These are phyloP conservation scores for Phytophthora podocarpi DNA, from an alignment of 352 stramenopile species.

Conservation along the genomic window DNA sequence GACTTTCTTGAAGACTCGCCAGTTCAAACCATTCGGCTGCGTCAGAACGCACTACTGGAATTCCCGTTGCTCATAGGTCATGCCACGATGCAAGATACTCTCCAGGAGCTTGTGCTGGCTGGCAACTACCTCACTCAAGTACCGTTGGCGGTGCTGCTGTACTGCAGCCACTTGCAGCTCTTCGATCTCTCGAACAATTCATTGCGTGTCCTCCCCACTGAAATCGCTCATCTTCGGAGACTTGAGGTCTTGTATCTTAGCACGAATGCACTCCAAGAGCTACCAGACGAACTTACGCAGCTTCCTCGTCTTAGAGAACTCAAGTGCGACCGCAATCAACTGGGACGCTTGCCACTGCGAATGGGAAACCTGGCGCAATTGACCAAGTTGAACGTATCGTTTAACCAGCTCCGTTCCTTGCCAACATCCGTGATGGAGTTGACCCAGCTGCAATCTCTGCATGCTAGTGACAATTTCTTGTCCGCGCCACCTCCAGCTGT, in stretches of 20 bases:
- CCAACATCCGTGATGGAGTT: slow-evolving; percentile 59
- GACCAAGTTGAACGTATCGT: slow-evolving; percentile 46
- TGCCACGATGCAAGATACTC: slow-evolving; percentile 51
- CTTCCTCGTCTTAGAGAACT: slow-evolving; percentile 44
- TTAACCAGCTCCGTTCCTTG: slow-evolving; percentile 51
- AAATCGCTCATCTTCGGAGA: slow-evolving; percentile 39
- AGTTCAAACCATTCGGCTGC: slow-evolving; percentile 39
- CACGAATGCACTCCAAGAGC: slow-evolving; percentile 42
- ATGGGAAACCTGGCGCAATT: slow-evolving; percentile 45
- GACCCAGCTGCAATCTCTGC: slow-evolving; percentile 38
- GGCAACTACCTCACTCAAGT: slow-evolving; percentile 45
- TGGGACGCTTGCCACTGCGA: slow-evolving; percentile 39
- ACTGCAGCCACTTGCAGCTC: slow-evolving; percentile 39
- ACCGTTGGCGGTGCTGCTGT: slow-evolving; percentile 45
- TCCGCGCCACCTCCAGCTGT: slow-evolving; percentile 32
- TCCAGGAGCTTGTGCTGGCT: slow-evolving; percentile 44
- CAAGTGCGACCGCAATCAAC: slow-evolving; percentile 43
- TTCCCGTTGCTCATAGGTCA: slow-evolving; percentile 48
- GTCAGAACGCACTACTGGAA: slow-evolving; percentile 47
- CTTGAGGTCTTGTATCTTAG: slow-evolving; percentile 50
- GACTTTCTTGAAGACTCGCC: slow-evolving; percentile 55
- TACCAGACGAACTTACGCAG: slow-evolving; percentile 48
- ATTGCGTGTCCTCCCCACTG: slow-evolving; percentile 40
- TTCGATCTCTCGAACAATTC: slow-evolving; percentile 62
- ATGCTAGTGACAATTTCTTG: slow-evolving; percentile 59